These are phyloP conservation scores for Neurospora sp. DNA, from an alignment of 495 filamentous ascomycete species.

Conservation along the genomic window DNA sequence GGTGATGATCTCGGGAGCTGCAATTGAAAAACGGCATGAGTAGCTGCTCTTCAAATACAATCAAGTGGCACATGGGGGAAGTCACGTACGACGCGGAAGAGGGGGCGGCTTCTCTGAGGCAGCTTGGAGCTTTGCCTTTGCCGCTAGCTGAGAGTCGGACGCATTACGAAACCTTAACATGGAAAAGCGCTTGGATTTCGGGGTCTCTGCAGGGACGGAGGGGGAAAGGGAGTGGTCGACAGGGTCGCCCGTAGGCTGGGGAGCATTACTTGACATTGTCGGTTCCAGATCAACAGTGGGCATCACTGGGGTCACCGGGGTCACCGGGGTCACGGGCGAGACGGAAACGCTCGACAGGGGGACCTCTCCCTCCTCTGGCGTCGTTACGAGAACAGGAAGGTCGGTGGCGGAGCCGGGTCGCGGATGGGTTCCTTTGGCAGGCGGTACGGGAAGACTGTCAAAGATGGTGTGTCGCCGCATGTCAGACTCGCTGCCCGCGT, in stretches of 20 bases:
- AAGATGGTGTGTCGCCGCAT: constrained; percentile 37
- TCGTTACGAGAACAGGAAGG: constrained; percentile 12
- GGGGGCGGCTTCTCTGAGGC: constrained; percentile 52
- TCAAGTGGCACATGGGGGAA: background rate
- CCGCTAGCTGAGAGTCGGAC: constrained; percentile 82
- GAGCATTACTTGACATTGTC: constrained; percentile 8
- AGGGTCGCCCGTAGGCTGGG: constrained; percentile 18
- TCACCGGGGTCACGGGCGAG: constrained; percentile 7
- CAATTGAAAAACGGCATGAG: constrained; percentile 11
- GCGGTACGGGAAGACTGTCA: constrained; percentile 19
- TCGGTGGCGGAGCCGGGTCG: constrained; percentile 14
- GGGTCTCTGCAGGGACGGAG: constrained; percentile 35
- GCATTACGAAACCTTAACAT: constrained; percentile 87
- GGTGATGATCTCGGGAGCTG: constrained; percentile 85
- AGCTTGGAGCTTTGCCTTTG: constrained; percentile 65
- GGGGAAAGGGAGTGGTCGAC: constrained; percentile 26
- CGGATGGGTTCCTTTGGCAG: constrained; percentile 15
- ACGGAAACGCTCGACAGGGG: constrained; percentile 5
- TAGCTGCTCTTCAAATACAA: background rate
- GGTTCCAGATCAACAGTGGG: background rate
- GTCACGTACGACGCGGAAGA: constrained; percentile 56
- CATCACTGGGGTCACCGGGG: background rate
- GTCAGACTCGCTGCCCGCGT: constrained; percentile 39
- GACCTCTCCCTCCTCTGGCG: constrained; percentile 11
- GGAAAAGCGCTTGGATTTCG: constrained; percentile 65